Conservation (phyloP, 768 basidiomycete species). For the Tricholoma flavovirens region DNA sequence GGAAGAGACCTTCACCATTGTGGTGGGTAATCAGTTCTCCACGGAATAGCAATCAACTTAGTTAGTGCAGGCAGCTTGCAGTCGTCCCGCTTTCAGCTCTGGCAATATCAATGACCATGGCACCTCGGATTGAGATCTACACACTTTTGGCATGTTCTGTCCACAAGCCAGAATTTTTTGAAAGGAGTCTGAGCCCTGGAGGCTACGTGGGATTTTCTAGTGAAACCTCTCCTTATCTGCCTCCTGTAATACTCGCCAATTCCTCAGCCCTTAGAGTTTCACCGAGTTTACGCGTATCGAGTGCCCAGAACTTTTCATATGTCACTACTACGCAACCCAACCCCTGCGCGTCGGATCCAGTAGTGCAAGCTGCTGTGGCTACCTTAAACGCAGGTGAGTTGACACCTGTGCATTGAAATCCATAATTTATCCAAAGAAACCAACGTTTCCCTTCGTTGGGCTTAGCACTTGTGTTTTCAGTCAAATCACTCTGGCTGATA, state of each 20-base stretch:
- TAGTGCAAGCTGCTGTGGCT: slow-evolving; percentile 68
- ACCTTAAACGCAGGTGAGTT: slow-evolving; percentile 55
- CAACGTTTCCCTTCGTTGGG: too few relatives aligned
- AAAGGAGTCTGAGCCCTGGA: slow-evolving; percentile 16
- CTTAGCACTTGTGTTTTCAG: background rate
- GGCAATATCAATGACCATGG: slow-evolving; percentile 51
- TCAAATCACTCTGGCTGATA: slow-evolving; percentile 7
- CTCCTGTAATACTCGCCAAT: background rate
- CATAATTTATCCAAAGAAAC: background rate
- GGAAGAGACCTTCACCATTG: slow-evolving; percentile 65
- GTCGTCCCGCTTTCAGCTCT: slow-evolving; percentile 50
- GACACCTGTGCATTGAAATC: background rate
- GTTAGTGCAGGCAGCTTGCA: slow-evolving; percentile 47
- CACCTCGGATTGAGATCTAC: slow-evolving; percentile 70
- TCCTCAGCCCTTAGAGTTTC: too few relatives aligned
- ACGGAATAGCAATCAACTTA: background rate
- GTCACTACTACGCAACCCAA: slow-evolving; percentile 11
- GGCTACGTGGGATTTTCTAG: background rate
- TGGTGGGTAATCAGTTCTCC: slow-evolving; percentile 43
- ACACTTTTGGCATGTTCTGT: slow-evolving; percentile 68
- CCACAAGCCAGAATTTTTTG: slow-evolving; percentile 53
- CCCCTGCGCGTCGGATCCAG: slow-evolving; percentile 61
- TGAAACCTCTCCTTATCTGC: background rate
- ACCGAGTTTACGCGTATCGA: too few relatives aligned
- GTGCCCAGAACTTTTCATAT: background rate